Percentiles rank a stretch among this genome's conserved stretches.
Evolutionary conservation across 257 asterid species (phyloP).

Genomic region (Solanum paucissectum): DNA sequence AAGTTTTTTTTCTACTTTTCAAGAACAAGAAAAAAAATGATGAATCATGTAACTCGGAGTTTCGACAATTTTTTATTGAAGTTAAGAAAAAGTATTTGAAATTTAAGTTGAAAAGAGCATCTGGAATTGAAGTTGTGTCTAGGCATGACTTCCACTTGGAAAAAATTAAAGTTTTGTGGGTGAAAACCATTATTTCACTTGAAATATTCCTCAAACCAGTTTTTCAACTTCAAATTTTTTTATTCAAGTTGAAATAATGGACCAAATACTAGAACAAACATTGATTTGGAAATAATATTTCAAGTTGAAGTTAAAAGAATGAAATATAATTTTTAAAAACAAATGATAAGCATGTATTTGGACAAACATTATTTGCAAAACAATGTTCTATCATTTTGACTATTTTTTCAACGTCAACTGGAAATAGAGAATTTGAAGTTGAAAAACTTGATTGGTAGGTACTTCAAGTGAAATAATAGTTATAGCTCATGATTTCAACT

Average conservation of each 20-base stretch:
- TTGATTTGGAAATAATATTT: neutral
- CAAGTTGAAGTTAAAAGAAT: neutral
- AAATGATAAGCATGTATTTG: neutral
- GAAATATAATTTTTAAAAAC: neutral
- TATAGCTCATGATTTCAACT: neutral
- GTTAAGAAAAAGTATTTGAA: neutral
- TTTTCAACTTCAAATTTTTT: neutral
- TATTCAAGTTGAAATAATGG: neutral
- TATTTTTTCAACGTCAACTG: neutral
- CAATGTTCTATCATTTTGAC: neutral
- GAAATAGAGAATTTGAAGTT: neutral
- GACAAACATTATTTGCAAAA: neutral
- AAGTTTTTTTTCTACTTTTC: neutral
- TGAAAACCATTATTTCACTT: neutral
- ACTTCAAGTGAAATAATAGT: neutral
- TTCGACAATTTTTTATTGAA: neutral
- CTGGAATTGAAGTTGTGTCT: neutral
- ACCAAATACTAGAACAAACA: neutral
- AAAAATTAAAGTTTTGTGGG: neutral
- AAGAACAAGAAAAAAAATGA: neutral
- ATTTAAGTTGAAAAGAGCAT: neutral
- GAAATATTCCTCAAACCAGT: neutral
- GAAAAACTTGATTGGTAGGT: neutral
- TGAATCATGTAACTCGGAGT: neutral
- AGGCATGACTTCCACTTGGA: neutral